A percentile compares a stretch with the other conserved stretches of the same genome.
Evolutionary conservation across 2,329 filamentous ascomycete species (phyloP).

Genomic region (Emericellopsis atlantica): DNA sequence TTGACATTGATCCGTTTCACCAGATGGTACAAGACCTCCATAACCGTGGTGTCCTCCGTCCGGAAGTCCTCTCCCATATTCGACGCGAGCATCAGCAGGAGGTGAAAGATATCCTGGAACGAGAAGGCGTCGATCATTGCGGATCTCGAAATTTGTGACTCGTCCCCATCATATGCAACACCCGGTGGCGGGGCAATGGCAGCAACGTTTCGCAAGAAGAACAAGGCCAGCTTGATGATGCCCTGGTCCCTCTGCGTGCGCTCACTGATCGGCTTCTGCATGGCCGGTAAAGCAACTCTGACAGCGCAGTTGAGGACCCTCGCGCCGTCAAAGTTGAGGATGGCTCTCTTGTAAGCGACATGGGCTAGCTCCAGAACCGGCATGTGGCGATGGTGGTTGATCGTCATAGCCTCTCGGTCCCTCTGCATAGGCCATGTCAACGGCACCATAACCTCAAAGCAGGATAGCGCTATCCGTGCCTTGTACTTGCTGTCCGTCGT

Average conservation of each 20-base stretch:
- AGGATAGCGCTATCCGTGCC: slow-evolving; percentile 69
- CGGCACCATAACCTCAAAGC: slow-evolving; percentile 81
- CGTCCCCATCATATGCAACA: slow-evolving; percentile 71
- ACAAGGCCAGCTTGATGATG: slow-evolving; percentile 81
- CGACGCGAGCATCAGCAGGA: slow-evolving; percentile 76
- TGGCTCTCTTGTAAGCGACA: slow-evolving; percentile 75
- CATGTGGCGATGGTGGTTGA: slow-evolving; percentile 86
- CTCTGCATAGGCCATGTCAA: slow-evolving; percentile 89
- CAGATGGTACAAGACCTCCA: slow-evolving; percentile 87
- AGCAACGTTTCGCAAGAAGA: slow-evolving; percentile 79
- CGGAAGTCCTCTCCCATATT: slow-evolving; percentile 92
- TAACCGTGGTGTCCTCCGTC: slow-evolving; percentile 73
- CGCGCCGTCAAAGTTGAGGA: slow-evolving; percentile 71
- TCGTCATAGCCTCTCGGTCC: slow-evolving; percentile 67
- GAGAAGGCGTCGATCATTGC: slow-evolving; percentile 81
- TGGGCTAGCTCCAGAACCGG: slow-evolving; percentile 84
- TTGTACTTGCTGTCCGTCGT: slow-evolving; percentile 62
- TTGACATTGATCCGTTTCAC: slow-evolving; percentile 79
- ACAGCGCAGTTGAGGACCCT: slow-evolving; percentile 71
- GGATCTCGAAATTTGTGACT: slow-evolving; percentile 78
- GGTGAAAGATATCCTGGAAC: slow-evolving; percentile 78
- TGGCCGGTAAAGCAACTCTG: slow-evolving; percentile 70
- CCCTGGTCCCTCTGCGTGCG: slow-evolving; percentile 72
- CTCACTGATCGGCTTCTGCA: slow-evolving; percentile 67
- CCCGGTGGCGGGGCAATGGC: slow-evolving; percentile 67